These are phyloP conservation scores for Ogataea angusta DNA, from an alignment of 805 yeast species.

Conservation along the genomic window DNA sequence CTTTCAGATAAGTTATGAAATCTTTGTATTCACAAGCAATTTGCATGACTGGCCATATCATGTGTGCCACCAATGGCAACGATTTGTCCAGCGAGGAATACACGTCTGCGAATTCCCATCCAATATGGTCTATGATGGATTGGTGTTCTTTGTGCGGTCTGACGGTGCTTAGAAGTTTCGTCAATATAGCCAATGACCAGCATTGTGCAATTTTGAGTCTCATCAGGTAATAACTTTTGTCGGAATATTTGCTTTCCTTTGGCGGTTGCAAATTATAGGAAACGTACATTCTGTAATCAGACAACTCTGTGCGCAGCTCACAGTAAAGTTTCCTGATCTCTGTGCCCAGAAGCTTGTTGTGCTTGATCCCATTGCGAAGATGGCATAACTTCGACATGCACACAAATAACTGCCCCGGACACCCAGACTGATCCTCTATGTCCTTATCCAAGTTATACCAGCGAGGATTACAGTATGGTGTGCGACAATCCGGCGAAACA, in stretches of 20 bases:
- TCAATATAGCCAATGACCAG: slow-evolving; percentile 39
- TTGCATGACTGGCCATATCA: slow-evolving; percentile 53
- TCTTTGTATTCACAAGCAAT: slow-evolving; percentile 37
- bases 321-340: slow-evolving; percentile 20
- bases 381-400: slow-evolving; percentile 37
- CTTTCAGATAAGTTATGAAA: slow-evolving; percentile 31
- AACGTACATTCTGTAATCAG: slow-evolving; percentile 36
- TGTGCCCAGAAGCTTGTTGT: slow-evolving; percentile 7
- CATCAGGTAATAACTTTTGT: slow-evolving; percentile 20
- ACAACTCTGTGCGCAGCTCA: slow-evolving; percentile 26
- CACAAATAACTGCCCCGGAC: slow-evolving; percentile 39
- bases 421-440: slow-evolving; percentile 39
- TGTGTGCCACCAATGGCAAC: slow-evolving; percentile 42
- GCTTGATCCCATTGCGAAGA: slow-evolving; percentile 19
- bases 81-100: slow-evolving; percentile 38
- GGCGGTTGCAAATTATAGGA: slow-evolving; percentile 10
- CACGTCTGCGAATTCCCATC: slow-evolving; percentile 40
- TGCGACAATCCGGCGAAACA: slow-evolving; percentile 41
- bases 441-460: slow-evolving; percentile 36
- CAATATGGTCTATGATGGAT: slow-evolving; percentile 24
- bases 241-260: background rate
- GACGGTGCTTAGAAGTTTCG: slow-evolving; percentile 29
- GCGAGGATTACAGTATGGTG: slow-evolving; percentile 37
- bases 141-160: slow-evolving; percentile 27
- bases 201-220: slow-evolving; percentile 40